Percentiles rank a stretch among this genome's conserved stretches.
Evolutionary conservation across 495 filamentous ascomycete species (phyloP).

Genomic region (Hypoxylon subgilvum): DNA sequence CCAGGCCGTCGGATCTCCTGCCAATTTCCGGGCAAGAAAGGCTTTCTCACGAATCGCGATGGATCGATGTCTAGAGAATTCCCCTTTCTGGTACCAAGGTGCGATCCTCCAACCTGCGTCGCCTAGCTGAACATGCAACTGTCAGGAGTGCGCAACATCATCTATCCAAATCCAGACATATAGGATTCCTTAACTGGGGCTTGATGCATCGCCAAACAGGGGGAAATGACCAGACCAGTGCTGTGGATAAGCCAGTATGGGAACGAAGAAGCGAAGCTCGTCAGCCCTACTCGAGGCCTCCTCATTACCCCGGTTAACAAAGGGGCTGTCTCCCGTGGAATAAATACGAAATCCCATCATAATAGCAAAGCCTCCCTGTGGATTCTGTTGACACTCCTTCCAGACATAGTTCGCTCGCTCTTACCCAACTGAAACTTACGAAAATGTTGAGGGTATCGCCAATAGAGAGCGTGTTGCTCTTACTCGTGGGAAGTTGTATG

Average conservation of each 20-base stretch:
- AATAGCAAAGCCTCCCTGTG: no score
- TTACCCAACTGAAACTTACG: background rate
- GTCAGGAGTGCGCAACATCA: background rate
- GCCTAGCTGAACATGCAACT: constrained; percentile 4
- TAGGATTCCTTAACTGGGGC: background rate
- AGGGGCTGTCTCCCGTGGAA: background rate
- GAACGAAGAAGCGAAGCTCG: constrained; percentile 6
- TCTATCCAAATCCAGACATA: background rate
- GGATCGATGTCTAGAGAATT: constrained; percentile 7
- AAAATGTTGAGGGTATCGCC: constrained; percentile 10
- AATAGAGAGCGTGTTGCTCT: constrained; percentile 8
- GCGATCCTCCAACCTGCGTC: constrained; percentile 13
- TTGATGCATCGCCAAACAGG: constrained; percentile 7
- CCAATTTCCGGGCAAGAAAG: background rate
- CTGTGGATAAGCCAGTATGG: background rate
- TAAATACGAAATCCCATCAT: constrained; percentile 11
- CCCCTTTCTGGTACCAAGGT: constrained; percentile 15
- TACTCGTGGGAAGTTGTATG: constrained; percentile 17
- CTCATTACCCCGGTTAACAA: background rate
- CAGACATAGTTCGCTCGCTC: constrained; percentile 13
- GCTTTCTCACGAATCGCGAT: background rate
- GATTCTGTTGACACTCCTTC: constrained; percentile 1
- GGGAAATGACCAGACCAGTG: background rate
- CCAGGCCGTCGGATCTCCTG: background rate
- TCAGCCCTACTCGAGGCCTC: constrained; percentile 13